Evolutionary conservation across 1,284 basidiomycete species (phyloP).

Genomic region (Marasmius sp.): DNA sequence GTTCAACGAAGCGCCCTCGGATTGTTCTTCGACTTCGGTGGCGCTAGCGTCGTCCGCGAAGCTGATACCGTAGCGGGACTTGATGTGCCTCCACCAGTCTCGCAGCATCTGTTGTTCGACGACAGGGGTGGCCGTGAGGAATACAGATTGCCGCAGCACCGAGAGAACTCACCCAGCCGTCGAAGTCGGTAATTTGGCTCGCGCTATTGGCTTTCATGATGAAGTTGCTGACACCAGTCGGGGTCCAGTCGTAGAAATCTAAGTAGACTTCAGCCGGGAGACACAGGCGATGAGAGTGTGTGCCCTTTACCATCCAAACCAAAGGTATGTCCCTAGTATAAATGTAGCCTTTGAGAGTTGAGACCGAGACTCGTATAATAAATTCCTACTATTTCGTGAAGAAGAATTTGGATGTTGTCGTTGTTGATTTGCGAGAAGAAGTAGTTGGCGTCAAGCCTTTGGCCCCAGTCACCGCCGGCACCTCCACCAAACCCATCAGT

Average conservation of each 20-base stretch:
- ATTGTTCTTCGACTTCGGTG: neutral
- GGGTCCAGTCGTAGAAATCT: constrained; percentile 5
- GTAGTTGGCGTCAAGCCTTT: neutral
- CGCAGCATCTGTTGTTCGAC: neutral
- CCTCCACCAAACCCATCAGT: neutral
- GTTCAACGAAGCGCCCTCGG: neutral
- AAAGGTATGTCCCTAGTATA: neutral
- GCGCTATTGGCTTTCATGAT: neutral
- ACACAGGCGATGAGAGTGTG: neutral
- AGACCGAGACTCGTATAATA: neutral
- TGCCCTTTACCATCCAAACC: constrained; percentile 3
- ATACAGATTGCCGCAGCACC: neutral
- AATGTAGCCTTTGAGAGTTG: neutral
- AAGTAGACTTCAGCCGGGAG: neutral
- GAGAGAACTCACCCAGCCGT: constrained; percentile 3
- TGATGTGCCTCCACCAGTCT: constrained; percentile 4
- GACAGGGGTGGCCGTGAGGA: neutral
- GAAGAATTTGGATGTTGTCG: neutral
- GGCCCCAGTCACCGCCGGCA: neutral
- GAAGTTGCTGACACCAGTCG: no score
- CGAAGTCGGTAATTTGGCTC: constrained; percentile 1
- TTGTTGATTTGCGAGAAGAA: neutral
- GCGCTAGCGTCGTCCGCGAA: neutral
- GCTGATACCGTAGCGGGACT: neutral
- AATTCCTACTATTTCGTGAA: neutral